Evolutionary conservation across 2,329 filamentous ascomycete genomes (phyloP).

Genomic region (Stachybotrys chlorohalonatus): DNA sequence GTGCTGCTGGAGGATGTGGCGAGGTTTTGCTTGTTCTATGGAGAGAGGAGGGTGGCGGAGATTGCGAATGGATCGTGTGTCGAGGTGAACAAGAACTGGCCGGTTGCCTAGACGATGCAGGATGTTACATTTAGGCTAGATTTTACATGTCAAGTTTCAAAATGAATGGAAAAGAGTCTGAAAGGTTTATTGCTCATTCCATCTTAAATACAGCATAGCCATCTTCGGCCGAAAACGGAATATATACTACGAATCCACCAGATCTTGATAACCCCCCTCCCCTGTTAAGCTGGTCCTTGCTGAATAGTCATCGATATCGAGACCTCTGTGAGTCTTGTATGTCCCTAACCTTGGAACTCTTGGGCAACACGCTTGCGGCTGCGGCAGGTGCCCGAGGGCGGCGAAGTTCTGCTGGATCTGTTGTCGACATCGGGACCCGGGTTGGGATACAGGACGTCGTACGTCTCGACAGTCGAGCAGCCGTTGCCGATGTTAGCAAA

Average conservation of each 20-base stretch:
- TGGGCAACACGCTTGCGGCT: background rate
- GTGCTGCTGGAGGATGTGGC: constrained; percentile 23
- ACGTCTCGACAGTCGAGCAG: constrained; percentile 45
- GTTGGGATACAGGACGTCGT: constrained; percentile 52
- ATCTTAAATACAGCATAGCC: no score
- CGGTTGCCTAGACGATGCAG: constrained; percentile 13
- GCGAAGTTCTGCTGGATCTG: background rate
- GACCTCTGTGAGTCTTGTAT: background rate
- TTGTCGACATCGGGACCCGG: constrained; percentile 42
- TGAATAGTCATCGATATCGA: background rate
- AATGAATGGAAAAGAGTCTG: no score
- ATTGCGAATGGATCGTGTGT: constrained; percentile 22
- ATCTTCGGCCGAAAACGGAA: background rate
- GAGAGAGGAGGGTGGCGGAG: constrained; percentile 20
- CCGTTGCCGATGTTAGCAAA: constrained; percentile 52
- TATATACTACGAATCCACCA: background rate
- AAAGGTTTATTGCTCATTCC: no score
- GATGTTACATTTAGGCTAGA: background rate
- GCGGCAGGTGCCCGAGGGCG: background rate
- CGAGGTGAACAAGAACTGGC: constrained; percentile 26
- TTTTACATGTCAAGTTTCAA: no score
- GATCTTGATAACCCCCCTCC: background rate
- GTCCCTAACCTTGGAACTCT: background rate
- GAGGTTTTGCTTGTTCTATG: constrained; percentile 26
- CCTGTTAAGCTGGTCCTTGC: background rate